These are phyloP conservation scores for Cytospora mali DNA, from an alignment of 2,329 filamentous ascomycete species.

Conservation along the genomic window DNA sequence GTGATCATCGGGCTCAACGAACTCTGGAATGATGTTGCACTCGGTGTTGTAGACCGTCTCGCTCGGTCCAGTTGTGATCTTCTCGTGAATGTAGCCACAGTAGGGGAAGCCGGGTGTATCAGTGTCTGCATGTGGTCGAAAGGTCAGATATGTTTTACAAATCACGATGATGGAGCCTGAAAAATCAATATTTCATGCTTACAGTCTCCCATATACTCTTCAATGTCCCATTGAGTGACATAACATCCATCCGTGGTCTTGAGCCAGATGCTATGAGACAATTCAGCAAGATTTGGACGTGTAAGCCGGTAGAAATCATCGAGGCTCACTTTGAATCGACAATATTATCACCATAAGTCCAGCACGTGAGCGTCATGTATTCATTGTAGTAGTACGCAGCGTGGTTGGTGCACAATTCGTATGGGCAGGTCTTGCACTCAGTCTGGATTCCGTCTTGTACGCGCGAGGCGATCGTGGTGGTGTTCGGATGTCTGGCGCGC, in stretches of 20 bases:
- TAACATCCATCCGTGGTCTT: conserved; percentile 23
- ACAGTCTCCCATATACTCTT: conserved; percentile 26
- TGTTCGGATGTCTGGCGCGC: conserved; percentile 8
- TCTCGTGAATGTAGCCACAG: conserved; percentile 16
- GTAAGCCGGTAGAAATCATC: neutral
- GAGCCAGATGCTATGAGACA: conserved; percentile 21
- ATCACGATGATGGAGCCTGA: neutral
- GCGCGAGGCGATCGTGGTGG: conserved; percentile 14
- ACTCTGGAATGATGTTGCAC: conserved; percentile 27
- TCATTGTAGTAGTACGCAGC: conserved; percentile 10
- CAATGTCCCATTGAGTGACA: conserved; percentile 27
- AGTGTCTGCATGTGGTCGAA: conserved; percentile 8
- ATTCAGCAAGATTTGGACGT: no score
- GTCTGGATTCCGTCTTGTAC: conserved; percentile 24
- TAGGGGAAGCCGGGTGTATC: conserved; percentile 19
- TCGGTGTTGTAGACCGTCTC: conserved; percentile 25
- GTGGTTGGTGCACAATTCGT: conserved; percentile 22
- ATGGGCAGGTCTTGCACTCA: conserved; percentile 28
- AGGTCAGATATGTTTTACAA: neutral
- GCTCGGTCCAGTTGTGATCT: conserved; percentile 15
- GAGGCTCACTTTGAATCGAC: conserved; percentile 23
- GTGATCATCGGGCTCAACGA: conserved; percentile 18
- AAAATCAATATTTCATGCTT: neutral
- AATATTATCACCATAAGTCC: conserved; percentile 25
- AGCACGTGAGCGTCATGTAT: conserved; percentile 21